phyloP scores from a whole-genome alignment of 495 filamentous ascomycete genomes.

The Talaromyces thailandensis region DNA sequence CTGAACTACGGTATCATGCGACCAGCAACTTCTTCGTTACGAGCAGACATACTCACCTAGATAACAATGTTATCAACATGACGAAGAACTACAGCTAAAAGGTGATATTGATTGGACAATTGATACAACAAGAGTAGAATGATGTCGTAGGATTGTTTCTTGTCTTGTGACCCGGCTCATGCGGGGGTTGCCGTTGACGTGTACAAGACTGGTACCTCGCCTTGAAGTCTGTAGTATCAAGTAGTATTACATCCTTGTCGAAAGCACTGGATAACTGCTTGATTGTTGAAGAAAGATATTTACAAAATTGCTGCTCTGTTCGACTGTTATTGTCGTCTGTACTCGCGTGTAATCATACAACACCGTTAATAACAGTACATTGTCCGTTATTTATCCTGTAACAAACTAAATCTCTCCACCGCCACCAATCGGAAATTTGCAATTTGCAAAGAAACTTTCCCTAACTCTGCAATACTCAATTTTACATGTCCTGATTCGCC shows the following conservation, averaged over 20 bases:
- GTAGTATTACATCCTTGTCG: not conserved
- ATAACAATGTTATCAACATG: not conserved
- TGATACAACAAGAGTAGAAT: not conserved
- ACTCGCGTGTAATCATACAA: not conserved
- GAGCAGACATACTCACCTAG: not conserved
- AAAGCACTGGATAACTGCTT: not conserved
- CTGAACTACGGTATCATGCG: not conserved
- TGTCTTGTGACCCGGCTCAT: not conserved
- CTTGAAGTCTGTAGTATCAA: not conserved
- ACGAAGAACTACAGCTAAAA: not conserved
- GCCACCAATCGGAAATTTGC: not conserved
- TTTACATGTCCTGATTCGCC: not conserved
- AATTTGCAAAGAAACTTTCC: not conserved
- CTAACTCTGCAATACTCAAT: not conserved
- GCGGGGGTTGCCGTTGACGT: not conserved
- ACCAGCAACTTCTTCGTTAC: not conserved
- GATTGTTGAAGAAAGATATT: not conserved
- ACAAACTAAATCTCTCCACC: not conserved
- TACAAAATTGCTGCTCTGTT: not conserved
- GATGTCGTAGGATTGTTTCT: not conserved
- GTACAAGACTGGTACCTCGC: not conserved
- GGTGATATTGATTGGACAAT: not conserved
- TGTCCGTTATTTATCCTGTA: not conserved
- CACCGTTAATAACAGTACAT: not conserved
- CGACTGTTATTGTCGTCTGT: not conserved